Percentiles rank a stretch among this genome's conserved stretches.
Evolutionary conservation across 148 eudicot genomes (phyloP).

Genomic region (Camellia sinensis): DNA sequence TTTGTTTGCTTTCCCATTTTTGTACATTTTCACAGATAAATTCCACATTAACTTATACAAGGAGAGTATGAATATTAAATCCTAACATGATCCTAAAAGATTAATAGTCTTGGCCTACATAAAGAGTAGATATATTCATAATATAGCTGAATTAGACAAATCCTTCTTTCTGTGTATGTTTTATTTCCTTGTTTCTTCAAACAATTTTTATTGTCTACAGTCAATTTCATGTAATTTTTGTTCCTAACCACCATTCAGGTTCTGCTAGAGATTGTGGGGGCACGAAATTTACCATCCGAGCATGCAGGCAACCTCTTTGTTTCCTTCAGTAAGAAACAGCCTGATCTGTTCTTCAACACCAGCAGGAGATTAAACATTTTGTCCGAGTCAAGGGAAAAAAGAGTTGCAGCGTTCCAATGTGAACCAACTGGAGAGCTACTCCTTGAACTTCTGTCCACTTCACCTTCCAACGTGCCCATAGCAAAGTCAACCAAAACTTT

Average conservation of each 20-base stretch:
- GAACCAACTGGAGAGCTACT: conserved; percentile 64
- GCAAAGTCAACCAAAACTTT: conserved; percentile 25
- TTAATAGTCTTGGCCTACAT: too few relatives aligned
- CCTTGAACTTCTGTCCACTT: conserved; percentile 42
- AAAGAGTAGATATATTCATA: too few relatives aligned
- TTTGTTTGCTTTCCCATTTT: too few relatives aligned
- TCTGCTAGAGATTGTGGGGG: conserved; percentile 60
- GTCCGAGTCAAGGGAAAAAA: conserved; percentile 55
- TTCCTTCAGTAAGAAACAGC: conserved; percentile 60
- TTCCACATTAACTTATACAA: too few relatives aligned
- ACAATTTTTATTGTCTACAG: too few relatives aligned
- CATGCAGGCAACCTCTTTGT: conserved; percentile 50
- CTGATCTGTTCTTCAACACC: conserved; percentile 56
- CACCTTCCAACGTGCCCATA: conserved; percentile 13
- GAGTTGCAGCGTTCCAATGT: conserved; percentile 69
- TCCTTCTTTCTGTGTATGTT: too few relatives aligned
- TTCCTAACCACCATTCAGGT: conserved; percentile 33
- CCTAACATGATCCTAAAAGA: too few relatives aligned
- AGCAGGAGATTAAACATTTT: conserved; percentile 50
- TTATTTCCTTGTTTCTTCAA: too few relatives aligned
- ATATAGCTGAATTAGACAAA: too few relatives aligned
- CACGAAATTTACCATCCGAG: conserved; percentile 54
- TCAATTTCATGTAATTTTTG: background rate
- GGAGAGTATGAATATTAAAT: too few relatives aligned
- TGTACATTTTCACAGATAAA: too few relatives aligned